phyloP scores from a whole-genome alignment of 164 flowering plant genomes.

The Dillenia turbinata region DNA sequence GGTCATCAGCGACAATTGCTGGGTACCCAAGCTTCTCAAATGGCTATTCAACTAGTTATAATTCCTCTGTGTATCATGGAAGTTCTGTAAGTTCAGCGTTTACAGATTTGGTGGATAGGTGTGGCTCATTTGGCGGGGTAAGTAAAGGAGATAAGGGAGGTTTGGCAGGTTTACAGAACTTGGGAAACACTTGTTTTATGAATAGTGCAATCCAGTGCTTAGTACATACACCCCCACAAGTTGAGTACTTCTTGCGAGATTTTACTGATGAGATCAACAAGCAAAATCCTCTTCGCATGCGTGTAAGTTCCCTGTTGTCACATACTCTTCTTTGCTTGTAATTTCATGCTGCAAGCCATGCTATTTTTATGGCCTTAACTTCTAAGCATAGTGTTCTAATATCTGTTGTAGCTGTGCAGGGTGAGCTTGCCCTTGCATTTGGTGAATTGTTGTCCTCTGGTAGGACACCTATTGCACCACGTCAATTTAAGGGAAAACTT shows the following conservation, averaged over 20 bases:
- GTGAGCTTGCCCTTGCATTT: constrained; percentile 97
- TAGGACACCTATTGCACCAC: constrained; percentile 77
- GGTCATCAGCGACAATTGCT: constrained; percentile 66
- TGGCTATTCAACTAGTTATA: constrained; percentile 49
- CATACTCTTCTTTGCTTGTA: background rate
- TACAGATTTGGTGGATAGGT: constrained; percentile 41
- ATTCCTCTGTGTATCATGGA: constrained; percentile 32
- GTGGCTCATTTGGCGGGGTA: constrained; percentile 21
- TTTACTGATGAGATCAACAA: constrained; percentile 79
- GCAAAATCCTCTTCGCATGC: constrained; percentile 89
- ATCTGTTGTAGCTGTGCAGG: constrained; percentile 48
- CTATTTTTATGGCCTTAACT: no score
- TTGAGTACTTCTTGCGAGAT: constrained; percentile 82
- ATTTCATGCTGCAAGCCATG: no score
- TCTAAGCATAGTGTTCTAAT: constrained; percentile 10
- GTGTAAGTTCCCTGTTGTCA: constrained; percentile 38
- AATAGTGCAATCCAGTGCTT: constrained; percentile 95
- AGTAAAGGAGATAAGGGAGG: constrained; percentile 61
- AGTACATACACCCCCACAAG: constrained; percentile 82
- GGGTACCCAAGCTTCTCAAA: constrained; percentile 74
- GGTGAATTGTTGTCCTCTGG: constrained; percentile 96
- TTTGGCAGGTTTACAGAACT: constrained; percentile 90
- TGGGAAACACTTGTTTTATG: constrained; percentile 99
- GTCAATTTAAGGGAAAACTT: constrained; percentile 85
- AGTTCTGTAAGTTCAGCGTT: constrained; percentile 31